Percentiles rank a stretch among this genome's conserved stretches.
These are phyloP conservation scores for Lojkania enalia DNA, from an alignment of 2,329 filamentous ascomycete species.

Conservation along the genomic window DNA sequence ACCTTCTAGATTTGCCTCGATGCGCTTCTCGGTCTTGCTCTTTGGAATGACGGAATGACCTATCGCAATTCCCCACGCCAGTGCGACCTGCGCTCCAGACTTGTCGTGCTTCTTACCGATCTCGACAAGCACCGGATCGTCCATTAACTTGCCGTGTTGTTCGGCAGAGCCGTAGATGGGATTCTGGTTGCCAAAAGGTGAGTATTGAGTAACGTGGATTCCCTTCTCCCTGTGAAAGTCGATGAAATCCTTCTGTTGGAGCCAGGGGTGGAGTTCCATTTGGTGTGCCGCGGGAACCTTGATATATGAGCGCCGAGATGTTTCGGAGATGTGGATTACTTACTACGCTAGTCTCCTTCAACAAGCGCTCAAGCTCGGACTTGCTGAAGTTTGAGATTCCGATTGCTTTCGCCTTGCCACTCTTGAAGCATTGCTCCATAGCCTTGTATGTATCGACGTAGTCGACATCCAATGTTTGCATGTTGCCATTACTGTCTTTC, in stretches of 20 bases:
- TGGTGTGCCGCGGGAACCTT: slow-evolving; percentile 36
- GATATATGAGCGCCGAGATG: not conserved
- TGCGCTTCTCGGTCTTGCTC: slow-evolving; percentile 35
- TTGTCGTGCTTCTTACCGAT: slow-evolving; percentile 67
- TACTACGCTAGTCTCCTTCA: slow-evolving; percentile 44
- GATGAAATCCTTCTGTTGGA: slow-evolving; percentile 32
- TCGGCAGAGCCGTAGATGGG: slow-evolving; percentile 36
- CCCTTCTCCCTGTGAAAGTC: slow-evolving; percentile 32
- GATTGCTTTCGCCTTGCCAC: slow-evolving; percentile 36
- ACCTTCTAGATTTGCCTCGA: slow-evolving; percentile 50
- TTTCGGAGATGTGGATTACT: not conserved
- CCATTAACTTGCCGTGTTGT: slow-evolving; percentile 44
- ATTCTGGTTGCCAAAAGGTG: slow-evolving; percentile 41
- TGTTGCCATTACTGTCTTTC: slow-evolving; percentile 49
- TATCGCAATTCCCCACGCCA: slow-evolving; percentile 82
- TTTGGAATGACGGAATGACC: slow-evolving; percentile 41
- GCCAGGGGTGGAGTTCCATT: slow-evolving; percentile 37
- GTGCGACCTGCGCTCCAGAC: slow-evolving; percentile 78
- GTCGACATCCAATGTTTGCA: slow-evolving; percentile 26
- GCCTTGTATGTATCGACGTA: slow-evolving; percentile 42
- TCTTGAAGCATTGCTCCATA: slow-evolving; percentile 45
- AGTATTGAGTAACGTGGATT: slow-evolving; percentile 41
- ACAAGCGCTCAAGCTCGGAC: slow-evolving; percentile 55
- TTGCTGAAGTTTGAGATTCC: slow-evolving; percentile 40
- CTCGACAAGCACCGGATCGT: slow-evolving; percentile 65